Conservation (phyloP, 1,284 basidiomycete genomes). For the Tilletia setariae region DNA sequence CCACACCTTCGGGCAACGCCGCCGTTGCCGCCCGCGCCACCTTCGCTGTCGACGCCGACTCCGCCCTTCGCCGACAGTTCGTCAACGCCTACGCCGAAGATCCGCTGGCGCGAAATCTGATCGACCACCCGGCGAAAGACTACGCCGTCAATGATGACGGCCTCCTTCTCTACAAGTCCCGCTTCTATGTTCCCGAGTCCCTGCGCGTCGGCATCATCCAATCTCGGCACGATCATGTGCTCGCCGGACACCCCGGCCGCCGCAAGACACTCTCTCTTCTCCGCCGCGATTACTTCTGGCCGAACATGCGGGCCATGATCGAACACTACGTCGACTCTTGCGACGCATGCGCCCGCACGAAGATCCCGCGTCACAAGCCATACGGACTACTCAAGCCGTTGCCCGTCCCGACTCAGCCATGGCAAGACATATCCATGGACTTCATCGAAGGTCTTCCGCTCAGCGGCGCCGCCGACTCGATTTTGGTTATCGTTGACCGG, state of each 20-base stretch:
- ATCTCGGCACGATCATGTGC: not conserved
- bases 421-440: conserved; percentile 58
- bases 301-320: conserved; percentile 51
- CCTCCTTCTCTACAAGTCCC: too few relatives aligned
- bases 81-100: not conserved
- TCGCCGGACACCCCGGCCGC: conserved; percentile 7
- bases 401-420: conserved; percentile 54
- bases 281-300: too few relatives aligned
- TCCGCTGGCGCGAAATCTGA: not conserved
- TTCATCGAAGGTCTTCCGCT: conserved; percentile 56
- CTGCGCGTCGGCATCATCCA: conserved; percentile 4
- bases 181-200: too few relatives aligned
- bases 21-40: not conserved
- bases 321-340: conserved; percentile 56
- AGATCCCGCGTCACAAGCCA: conserved; percentile 38
- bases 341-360: conserved; percentile 56
- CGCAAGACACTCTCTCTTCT: conserved; percentile 27
- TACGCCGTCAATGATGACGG: too few relatives aligned
- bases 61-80: not conserved
- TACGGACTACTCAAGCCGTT: conserved; percentile 56
- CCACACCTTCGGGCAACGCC: not conserved
- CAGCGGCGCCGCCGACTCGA: conserved; percentile 53
- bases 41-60: too few relatives aligned
- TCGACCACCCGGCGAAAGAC: too few relatives aligned
- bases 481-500: conserved; percentile 57